These are phyloP conservation scores for Neophaeococcomyces mojaviensis DNA, from an alignment of 2,329 filamentous ascomycete genomes.

Conservation along the genomic window DNA sequence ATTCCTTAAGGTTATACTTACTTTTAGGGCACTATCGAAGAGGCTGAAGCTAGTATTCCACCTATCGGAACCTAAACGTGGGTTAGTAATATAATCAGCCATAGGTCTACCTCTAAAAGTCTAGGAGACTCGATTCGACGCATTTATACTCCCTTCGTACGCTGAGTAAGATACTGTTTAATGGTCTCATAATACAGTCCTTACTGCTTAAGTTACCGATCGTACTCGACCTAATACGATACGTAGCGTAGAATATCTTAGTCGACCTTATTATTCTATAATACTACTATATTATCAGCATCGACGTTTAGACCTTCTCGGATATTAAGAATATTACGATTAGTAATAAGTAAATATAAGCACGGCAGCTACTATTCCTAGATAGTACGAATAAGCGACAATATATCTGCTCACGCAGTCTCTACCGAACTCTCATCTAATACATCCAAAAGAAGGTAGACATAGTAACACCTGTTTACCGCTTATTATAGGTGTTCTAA, in stretches of 20 bases:
- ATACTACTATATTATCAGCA: background rate
- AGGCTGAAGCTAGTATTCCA: constrained; percentile 24
- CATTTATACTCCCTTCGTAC: constrained; percentile 15
- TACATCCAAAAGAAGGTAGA: constrained; percentile 22
- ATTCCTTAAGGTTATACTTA: constrained; percentile 19
- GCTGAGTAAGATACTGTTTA: constrained; percentile 10
- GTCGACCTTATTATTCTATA: constrained; percentile 11
- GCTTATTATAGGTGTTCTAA: constrained; percentile 14
- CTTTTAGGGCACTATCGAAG: constrained; percentile 19
- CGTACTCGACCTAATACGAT: constrained; percentile 8
- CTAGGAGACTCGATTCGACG: too few relatives aligned
- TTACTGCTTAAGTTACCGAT: constrained; percentile 4
- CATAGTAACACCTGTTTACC: constrained; percentile 11
- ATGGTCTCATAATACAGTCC: constrained; percentile 6
- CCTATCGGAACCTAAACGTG: constrained; percentile 27
- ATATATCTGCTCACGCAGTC: constrained; percentile 9
- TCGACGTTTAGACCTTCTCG: constrained; percentile 1
- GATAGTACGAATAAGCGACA: constrained; percentile 9
- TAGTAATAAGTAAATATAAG: constrained; percentile 20
- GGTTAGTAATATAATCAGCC: constrained; percentile 10
- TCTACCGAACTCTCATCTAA: constrained; percentile 20
- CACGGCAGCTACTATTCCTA: constrained; percentile 13
- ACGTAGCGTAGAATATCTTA: constrained; percentile 13
- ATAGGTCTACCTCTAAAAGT: constrained; percentile 1
- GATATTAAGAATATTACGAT: constrained; percentile 19